Conservation (phyloP, 139 green algal species). For the Cymbomonas tetramitiformis region DNA sequence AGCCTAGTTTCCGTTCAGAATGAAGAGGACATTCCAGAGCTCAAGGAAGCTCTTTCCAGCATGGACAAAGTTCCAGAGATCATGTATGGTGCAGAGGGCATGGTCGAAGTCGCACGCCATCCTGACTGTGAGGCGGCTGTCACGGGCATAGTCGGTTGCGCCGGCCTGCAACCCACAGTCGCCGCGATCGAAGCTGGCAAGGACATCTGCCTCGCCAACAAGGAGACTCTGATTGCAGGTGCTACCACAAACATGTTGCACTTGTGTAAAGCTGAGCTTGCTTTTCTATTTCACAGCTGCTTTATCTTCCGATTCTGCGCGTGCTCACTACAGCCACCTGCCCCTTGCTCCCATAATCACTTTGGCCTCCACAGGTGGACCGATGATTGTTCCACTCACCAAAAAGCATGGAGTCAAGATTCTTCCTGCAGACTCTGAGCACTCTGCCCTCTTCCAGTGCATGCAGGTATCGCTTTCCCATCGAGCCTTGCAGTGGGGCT, state of each 20-base stretch:
- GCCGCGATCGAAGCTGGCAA: slow-evolving; percentile 89
- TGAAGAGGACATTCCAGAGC: slow-evolving; percentile 35
- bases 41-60: slow-evolving; percentile 47
- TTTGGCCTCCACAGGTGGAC: too few relatives aligned
- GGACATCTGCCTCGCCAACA: slow-evolving; percentile 98
- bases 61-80: slow-evolving; percentile 72
- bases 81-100: slow-evolving; percentile 68
- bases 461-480: too few relatives aligned
- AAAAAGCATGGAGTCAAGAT: slow-evolving; percentile 79
- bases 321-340: too few relatives aligned
- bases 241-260: slow-evolving; percentile 28
- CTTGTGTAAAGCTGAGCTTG: too few relatives aligned
- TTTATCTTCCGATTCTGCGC: too few relatives aligned
- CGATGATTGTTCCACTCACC: slow-evolving; percentile 84
- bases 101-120: slow-evolving; percentile 47
- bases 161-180: slow-evolving; percentile 84
- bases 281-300: too few relatives aligned
- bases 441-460: slow-evolving; percentile 95
- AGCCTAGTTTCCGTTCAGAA: slow-evolving; percentile 73
- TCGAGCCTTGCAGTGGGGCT: too few relatives aligned
- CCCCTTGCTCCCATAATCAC: too few relatives aligned
- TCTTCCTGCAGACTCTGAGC: slow-evolving; percentile 90
- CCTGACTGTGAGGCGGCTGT: slow-evolving; percentile 42
- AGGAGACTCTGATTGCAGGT: slow-evolving; percentile 95
- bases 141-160: slow-evolving; percentile 91